Percentiles rank a stretch among this genome's conserved stretches.
Conservation (phyloP, 768 basidiomycete genomes). For the Myochromella boudieri region DNA sequence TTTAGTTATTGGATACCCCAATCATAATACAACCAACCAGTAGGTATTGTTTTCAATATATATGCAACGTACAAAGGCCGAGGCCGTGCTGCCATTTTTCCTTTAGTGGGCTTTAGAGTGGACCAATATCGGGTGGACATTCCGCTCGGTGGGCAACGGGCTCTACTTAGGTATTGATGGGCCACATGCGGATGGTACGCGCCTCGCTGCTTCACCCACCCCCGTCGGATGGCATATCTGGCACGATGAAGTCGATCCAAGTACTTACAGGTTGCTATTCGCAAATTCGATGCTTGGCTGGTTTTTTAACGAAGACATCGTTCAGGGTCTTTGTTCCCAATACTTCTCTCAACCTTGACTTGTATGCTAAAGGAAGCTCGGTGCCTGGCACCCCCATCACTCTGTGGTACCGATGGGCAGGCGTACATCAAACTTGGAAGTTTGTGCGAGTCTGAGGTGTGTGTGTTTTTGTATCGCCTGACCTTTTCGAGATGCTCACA, state of each 20-base stretch:
- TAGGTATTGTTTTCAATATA: constrained; percentile 26
- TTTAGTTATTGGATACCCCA: constrained; percentile 49
- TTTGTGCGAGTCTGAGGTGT: constrained; percentile 29
- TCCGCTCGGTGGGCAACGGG: constrained; percentile 42
- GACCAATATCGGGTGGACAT: constrained; percentile 34
- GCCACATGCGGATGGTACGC: constrained; percentile 38
- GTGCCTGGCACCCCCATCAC: constrained; percentile 44
- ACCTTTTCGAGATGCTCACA: too few species aligned
- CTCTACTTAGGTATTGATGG: constrained; percentile 42
- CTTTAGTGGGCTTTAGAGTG: constrained; percentile 50
- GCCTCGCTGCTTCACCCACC: constrained; percentile 33
- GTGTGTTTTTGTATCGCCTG: neutral
- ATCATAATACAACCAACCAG: constrained; percentile 48
- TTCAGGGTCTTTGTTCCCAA: constrained; percentile 45
- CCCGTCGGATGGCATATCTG: constrained; percentile 51
- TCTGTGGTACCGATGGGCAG: constrained; percentile 49
- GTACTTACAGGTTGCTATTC: constrained; percentile 45
- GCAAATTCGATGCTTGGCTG: constrained; percentile 12
- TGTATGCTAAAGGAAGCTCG: constrained; percentile 45
- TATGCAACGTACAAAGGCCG: neutral
- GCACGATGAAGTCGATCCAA: constrained; percentile 38
- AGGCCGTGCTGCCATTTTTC: neutral
- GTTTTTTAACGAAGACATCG: neutral
- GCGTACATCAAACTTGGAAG: constrained; percentile 55
- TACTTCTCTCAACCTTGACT: constrained; percentile 45